These are phyloP conservation scores for Cicer arietinum DNA, from an alignment of 306 rosid genomes.

Conservation along the genomic window DNA sequence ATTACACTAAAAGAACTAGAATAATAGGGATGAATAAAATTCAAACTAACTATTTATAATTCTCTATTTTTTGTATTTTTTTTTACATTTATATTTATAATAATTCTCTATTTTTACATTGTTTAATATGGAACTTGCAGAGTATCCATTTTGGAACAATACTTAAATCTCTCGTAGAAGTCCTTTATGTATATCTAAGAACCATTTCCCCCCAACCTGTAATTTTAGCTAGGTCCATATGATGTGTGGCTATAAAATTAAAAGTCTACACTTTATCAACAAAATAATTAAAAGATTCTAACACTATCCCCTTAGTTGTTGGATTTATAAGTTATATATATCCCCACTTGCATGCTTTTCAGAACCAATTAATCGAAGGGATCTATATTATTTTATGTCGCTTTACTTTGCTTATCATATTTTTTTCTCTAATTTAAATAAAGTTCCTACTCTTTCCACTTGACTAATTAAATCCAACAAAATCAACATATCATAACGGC, in stretches of 20 bases:
- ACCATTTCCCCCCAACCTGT: background rate
- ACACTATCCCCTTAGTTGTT: background rate
- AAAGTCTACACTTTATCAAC: background rate
- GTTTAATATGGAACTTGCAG: too few species aligned
- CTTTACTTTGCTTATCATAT: background rate
- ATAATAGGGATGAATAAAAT: too few species aligned
- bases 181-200: background rate
- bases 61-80: too few species aligned
- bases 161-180: too few species aligned
- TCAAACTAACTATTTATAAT: too few species aligned
- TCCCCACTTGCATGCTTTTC: slow-evolving; percentile 42
- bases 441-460: slow-evolving; percentile 14
- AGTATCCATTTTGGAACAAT: too few species aligned
- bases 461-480: background rate
- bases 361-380: background rate
- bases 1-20: too few species aligned
- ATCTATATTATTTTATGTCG: slow-evolving; percentile 5
- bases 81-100: too few species aligned
- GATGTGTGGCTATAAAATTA: slow-evolving; percentile 15
- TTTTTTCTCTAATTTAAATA: slow-evolving; percentile 4
- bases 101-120: too few species aligned
- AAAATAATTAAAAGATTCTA: too few species aligned
- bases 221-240: slow-evolving; percentile 12
- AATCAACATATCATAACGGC: slow-evolving; percentile 6
- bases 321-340: slow-evolving; percentile 32